Base-by-base conservation (phyloP, 306 rosid genomes). In the Vigna angularis region DNA sequence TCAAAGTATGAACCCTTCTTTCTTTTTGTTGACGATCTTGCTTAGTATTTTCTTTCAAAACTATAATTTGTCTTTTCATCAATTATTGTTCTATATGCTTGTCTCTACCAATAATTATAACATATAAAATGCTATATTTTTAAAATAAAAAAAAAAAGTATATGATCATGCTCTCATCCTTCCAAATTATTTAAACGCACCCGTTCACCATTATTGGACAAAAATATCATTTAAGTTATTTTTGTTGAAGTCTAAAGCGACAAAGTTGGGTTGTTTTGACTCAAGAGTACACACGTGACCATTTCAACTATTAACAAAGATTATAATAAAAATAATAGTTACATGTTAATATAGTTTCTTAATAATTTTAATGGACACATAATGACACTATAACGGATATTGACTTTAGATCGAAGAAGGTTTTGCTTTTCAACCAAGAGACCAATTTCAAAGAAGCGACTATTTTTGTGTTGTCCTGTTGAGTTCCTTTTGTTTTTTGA, bases 71-170 rank as follows among this genome's bases (percentile, higher is more conserved):
- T 72, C 64, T 63, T 24, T 50, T 38, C 78, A 72, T 63, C 66
- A 63, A 79, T 72, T 49, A 64, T 40, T 62, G 73, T 62, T 71
- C 34, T 59, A 34, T 50, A 45, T 5, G 20, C 4, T 71, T 79
- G 47, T 79, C 77, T 38, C 24, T 62, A 62, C 73, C 73, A 51
- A 71, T 79, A 9, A 79, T 67, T 76, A 5, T 38, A 52, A 51
- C 64, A 8, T 15, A 49, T 26, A 26, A 47, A 47, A 47, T 68
- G 17, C 30, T 68, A 61, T 47, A 47, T n/a, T 74, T 59, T 11
- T 2, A 5, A 17, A 22, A 9, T 4, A 9, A 42, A 2, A 45
- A 44, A 44, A 5, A 59, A 5, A 67, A 15, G 2, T 5, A 28
- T 16, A 58, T n/a, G 15, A 24, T n/a, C 32, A 14, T 58, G 45